Conservation (phyloP, 1,284 basidiomycete genomes). For the Hymenochaete sp. region DNA sequence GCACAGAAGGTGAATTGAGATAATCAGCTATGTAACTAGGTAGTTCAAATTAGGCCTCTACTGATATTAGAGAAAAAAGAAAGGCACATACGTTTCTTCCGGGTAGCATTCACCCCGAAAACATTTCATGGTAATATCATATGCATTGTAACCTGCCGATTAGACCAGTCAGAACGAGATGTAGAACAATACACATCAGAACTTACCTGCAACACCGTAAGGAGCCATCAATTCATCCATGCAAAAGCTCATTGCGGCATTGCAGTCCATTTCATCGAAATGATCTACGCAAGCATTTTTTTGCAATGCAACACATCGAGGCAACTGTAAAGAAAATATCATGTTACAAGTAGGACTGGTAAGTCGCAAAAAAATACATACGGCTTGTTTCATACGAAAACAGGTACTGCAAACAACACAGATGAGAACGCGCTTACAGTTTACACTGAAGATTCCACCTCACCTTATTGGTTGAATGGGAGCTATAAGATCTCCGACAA, state of each 20-base stretch:
- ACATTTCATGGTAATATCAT: constrained; percentile 57
- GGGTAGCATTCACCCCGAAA: constrained; percentile 41
- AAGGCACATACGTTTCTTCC: constrained; percentile 31
- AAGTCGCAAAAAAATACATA: constrained; percentile 22
- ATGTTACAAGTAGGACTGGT: background rate
- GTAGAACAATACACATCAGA: background rate
- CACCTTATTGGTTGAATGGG: constrained; percentile 10
- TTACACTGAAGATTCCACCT: too few relatives aligned
- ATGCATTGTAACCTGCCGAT: constrained; percentile 38
- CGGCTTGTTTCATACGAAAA: constrained; percentile 37
- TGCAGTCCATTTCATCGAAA: constrained; percentile 22
- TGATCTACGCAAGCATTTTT: constrained; percentile 24
- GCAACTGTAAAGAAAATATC: constrained; percentile 29
- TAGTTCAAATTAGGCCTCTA: background rate
- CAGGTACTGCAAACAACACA: constrained; percentile 30
- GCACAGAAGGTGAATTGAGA: constrained; percentile 48
- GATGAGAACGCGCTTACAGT: too few relatives aligned
- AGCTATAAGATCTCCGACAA: background rate
- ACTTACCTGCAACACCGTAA: constrained; percentile 22
- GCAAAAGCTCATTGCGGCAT: constrained; percentile 22
- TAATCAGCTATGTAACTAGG: constrained; percentile 41
- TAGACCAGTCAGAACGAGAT: constrained; percentile 33
- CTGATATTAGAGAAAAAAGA: constrained; percentile 2
- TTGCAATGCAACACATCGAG: constrained; percentile 42
- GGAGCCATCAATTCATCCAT: constrained; percentile 17